Conservation (phyloP, 2,329 filamentous ascomycete genomes). For the Aspergillus pseudonomiae region DNA sequence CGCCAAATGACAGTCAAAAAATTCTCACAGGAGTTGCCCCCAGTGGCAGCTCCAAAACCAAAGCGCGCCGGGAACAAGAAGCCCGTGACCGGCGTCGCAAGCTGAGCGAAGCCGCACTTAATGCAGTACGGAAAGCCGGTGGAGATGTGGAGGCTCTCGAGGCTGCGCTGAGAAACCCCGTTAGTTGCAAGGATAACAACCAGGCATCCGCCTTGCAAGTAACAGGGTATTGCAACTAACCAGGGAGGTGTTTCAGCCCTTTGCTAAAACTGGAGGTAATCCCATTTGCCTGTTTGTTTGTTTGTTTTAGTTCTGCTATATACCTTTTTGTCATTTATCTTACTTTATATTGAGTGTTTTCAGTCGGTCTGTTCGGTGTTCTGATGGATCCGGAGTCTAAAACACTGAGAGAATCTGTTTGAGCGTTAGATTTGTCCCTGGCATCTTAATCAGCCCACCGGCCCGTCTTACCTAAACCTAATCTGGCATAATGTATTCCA, state of each 20-base stretch:
- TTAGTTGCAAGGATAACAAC: too few relatives aligned
- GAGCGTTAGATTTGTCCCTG: background rate
- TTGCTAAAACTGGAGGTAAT: conserved; percentile 31
- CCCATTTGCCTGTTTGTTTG: conserved; percentile 13
- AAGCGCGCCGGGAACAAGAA: conserved; percentile 87
- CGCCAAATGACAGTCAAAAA: conserved; percentile 73
- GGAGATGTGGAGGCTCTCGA: conserved; percentile 50
- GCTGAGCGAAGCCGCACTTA: conserved; percentile 46
- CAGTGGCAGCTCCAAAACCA: conserved; percentile 89
- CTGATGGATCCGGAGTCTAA: background rate
- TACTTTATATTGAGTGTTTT: background rate
- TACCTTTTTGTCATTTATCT: conserved; percentile 10
- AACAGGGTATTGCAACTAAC: too few relatives aligned
- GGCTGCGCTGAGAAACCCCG: conserved; percentile 23
- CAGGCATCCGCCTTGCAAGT: too few relatives aligned
- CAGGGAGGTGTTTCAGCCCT: conserved; percentile 8
- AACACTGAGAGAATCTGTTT: background rate
- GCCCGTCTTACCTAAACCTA: background rate
- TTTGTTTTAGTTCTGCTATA: conserved; percentile 11
- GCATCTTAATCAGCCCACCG: background rate
- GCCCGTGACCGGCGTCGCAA: conserved; percentile 71
- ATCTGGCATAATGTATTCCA: conserved; percentile 1
- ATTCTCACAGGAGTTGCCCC: conserved; percentile 91
- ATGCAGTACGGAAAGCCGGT: conserved; percentile 48
- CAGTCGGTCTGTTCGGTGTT: background rate